phyloP scores from a whole-genome alignment of 2,329 filamentous ascomycete genomes.

The Fusarium newnesense region DNA sequence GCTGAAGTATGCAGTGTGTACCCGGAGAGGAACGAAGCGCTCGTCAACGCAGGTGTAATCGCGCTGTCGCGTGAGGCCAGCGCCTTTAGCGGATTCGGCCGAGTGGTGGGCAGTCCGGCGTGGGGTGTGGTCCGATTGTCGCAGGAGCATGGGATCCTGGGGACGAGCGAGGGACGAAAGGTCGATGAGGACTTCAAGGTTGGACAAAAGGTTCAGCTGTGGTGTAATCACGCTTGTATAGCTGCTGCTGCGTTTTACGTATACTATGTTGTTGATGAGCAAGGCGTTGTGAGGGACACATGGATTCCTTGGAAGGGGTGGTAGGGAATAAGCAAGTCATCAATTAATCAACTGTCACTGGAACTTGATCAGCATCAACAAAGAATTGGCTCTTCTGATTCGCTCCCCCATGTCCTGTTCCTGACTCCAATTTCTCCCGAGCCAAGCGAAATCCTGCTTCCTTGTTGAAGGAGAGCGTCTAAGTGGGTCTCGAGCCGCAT shows the following conservation, averaged over 20 bases:
- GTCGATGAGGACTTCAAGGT: constrained; percentile 46
- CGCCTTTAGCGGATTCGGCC: constrained; percentile 45
- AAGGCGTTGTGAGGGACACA: constrained; percentile 47
- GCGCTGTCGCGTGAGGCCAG: constrained; percentile 50
- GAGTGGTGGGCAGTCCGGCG: constrained; percentile 40
- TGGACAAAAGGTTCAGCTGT: constrained; percentile 48
- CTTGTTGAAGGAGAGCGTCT: constrained; percentile 2
- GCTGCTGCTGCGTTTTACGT: constrained; percentile 50
- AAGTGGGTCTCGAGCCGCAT: constrained; percentile 44
- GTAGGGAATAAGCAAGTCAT: constrained; percentile 21
- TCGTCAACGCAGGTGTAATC: constrained; percentile 51
- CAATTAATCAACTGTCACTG: neutral
- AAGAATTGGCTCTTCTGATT: constrained; percentile 28
- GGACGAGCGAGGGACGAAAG: constrained; percentile 31
- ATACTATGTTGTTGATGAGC: constrained; percentile 51
- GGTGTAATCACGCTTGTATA: constrained; percentile 51
- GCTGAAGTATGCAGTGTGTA: constrained; percentile 53
- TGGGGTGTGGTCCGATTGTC: constrained; percentile 51
- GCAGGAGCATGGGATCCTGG: constrained; percentile 53
- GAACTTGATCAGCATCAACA: constrained; percentile 7
- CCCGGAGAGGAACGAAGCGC: constrained; percentile 51
- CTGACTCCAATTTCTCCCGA: constrained; percentile 32
- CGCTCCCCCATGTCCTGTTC: constrained; percentile 18
- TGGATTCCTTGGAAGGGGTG: constrained; percentile 54
- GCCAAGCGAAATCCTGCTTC: constrained; percentile 39